Evolutionary conservation across 352 stramenopile species (phyloP).

Genomic region (Phytophthora capsici): DNA sequence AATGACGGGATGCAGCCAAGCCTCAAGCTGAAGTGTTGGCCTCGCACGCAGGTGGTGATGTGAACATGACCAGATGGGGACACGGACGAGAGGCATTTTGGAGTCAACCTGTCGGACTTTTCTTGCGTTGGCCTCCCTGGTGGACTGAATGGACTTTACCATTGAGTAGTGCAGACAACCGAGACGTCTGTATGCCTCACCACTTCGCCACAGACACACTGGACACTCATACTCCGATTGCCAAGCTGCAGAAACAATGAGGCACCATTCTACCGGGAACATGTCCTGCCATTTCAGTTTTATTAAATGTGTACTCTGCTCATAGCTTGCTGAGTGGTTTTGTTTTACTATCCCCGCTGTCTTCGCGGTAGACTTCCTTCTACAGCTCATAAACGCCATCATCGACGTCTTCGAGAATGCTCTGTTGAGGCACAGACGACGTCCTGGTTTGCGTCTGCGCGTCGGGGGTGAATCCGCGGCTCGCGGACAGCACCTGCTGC

Average conservation of each 20-base stretch:
- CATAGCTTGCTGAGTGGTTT: constrained; percentile 21
- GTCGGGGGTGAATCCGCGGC: constrained; percentile 29
- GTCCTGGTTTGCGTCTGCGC: constrained; percentile 4
- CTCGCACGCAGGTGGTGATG: constrained; percentile 27
- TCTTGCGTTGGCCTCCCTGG: constrained; percentile 7
- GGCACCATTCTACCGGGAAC: too few species aligned
- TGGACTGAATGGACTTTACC: background rate
- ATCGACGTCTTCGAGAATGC: constrained; percentile 30
- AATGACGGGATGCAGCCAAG: constrained; percentile 15
- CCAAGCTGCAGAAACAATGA: background rate
- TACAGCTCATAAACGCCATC: constrained; percentile 43
- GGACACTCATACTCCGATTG: constrained; percentile 6
- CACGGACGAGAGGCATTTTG: constrained; percentile 15
- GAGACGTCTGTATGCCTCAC: constrained; percentile 9
- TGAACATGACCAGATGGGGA: constrained; percentile 30
- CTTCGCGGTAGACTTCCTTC: constrained; percentile 18
- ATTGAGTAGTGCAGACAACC: constrained; percentile 6
- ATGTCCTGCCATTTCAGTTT: background rate
- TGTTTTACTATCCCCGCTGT: constrained; percentile 27
- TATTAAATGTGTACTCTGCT: constrained; percentile 16
- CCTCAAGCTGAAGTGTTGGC: constrained; percentile 8
- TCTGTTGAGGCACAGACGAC: constrained; percentile 23
- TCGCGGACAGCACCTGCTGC: constrained; percentile 45
- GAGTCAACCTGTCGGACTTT: constrained; percentile 8
- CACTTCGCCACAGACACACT: background rate